Evolutionary conservation across 805 yeast genomes (phyloP).

Genomic region (Ogataea minuta): DNA sequence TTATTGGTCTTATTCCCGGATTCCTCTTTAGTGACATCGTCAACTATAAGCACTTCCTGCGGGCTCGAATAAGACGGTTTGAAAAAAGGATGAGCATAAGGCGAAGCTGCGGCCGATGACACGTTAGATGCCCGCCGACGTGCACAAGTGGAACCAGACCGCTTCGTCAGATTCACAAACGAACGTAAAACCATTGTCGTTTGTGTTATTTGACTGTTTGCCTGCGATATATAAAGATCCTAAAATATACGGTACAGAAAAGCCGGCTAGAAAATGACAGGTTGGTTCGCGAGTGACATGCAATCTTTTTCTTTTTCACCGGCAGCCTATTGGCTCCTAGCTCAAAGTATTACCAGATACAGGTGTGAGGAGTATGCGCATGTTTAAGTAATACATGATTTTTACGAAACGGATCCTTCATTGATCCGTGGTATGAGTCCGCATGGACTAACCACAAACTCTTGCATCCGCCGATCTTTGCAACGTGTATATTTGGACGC

Average conservation of each 20-base stretch:
- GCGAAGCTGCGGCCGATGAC: constrained; percentile 11
- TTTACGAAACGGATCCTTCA: constrained; percentile 12
- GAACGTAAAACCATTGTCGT: constrained; percentile 31
- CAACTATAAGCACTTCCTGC: constrained; percentile 28
- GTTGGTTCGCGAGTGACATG: too few species aligned
- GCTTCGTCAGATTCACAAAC: constrained; percentile 27
- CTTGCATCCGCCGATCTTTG: constrained; percentile 27
- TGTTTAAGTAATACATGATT: constrained; percentile 5
- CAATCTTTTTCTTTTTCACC: not conserved
- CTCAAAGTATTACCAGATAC: not conserved
- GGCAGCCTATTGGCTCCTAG: constrained; percentile 2
- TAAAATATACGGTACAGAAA: not conserved
- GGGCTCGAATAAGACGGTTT: constrained; percentile 35
- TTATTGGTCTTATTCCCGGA: constrained; percentile 22
- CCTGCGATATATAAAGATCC: not conserved
- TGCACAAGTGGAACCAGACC: constrained; percentile 19
- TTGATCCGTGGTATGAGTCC: constrained; percentile 32
- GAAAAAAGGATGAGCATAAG: constrained; percentile 33
- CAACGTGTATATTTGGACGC: constrained; percentile 1
- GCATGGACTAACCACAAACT: constrained; percentile 34
- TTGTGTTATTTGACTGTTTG: not conserved
- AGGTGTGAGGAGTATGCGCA: constrained; percentile 7
- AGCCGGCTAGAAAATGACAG: constrained; percentile 1
- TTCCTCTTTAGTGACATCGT: constrained; percentile 26
- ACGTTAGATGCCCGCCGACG: constrained; percentile 13